A percentile compares a stretch with the other conserved stretches of the same genome.
Conservation (phyloP, 805 yeast species). For the Teunomyces panamensis region DNA sequence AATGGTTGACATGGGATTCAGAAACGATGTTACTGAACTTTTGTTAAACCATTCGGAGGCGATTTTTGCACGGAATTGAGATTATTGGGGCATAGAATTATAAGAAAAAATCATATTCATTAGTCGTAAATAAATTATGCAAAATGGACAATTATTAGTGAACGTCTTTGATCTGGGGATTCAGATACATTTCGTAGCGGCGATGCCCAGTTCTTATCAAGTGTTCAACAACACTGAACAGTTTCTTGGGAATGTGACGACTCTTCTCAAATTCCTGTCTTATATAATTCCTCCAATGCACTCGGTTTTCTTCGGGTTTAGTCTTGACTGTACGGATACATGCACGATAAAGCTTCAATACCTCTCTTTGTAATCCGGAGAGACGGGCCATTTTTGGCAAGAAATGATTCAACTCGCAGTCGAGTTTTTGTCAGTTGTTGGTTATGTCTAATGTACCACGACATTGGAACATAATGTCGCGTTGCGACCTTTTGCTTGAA, state of each 20-base stretch:
- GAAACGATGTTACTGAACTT: conserved; percentile 76
- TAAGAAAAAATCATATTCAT: background rate
- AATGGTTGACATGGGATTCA: conserved; percentile 75
- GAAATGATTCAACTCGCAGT: background rate
- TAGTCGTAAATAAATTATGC: background rate
- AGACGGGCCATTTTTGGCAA: conserved; percentile 29
- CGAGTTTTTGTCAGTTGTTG: background rate
- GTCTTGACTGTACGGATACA: conserved; percentile 45
- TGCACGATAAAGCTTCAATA: conserved; percentile 47
- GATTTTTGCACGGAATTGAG: conserved; percentile 24
- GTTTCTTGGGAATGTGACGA: conserved; percentile 62
- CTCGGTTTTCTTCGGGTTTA: conserved; percentile 48
- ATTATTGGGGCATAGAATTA: background rate
- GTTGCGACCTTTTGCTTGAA: background rate
- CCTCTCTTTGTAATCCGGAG: conserved; percentile 46
- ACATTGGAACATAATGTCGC: background rate
- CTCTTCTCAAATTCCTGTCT: conserved; percentile 64
- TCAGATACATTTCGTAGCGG: conserved; percentile 67
- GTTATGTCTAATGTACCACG: too few species aligned
- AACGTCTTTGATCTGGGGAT: conserved; percentile 70
- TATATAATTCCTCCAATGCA: conserved; percentile 43
- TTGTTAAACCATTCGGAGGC: conserved; percentile 49
- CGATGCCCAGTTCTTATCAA: conserved; percentile 72
- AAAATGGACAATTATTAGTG: conserved; percentile 16
- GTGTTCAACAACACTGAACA: conserved; percentile 83